Conservation (phyloP, 176 grass and related monocot genomes). For the Triticum timopheevii region DNA sequence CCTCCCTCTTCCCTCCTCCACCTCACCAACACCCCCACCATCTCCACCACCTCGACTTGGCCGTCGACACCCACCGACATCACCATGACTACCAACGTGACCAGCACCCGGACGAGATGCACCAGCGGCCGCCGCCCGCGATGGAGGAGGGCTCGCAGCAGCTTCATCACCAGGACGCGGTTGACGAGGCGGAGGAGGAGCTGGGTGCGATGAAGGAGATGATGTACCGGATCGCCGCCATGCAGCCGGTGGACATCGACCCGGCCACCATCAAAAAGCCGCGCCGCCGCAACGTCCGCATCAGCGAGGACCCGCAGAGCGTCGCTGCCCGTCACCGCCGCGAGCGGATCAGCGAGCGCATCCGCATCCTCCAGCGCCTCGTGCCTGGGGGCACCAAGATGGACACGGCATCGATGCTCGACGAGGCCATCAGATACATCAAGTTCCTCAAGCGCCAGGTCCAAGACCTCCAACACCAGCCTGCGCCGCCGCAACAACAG, state of each 20-base stretch:
- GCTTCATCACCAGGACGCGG: conserved; percentile 23
- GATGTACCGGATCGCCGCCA: conserved; percentile 94
- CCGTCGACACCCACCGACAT: conserved; percentile 26
- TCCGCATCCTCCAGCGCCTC: conserved; percentile 84
- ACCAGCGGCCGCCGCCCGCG: neutral
- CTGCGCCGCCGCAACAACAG: neutral
- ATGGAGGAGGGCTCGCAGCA: conserved; percentile 20
- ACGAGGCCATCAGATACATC: conserved; percentile 93
- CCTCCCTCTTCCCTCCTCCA: conserved; percentile 40
- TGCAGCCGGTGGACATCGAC: conserved; percentile 93
- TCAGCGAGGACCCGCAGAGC: conserved; percentile 93
- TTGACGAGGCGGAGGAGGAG: conserved; percentile 57
- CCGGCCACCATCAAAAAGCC: conserved; percentile 87
- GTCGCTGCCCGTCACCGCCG: conserved; percentile 81
- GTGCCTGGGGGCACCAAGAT: conserved; percentile 94
- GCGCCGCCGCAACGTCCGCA: conserved; percentile 77
- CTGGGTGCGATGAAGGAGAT: conserved; percentile 95
- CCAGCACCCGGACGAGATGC: neutral
- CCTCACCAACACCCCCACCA: conserved; percentile 23
- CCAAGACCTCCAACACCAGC: conserved; percentile 67
- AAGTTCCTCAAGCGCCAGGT: conserved; percentile 96
- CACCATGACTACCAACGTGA: conserved; percentile 17
- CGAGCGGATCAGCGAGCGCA: conserved; percentile 89
- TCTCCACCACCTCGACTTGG: conserved; percentile 42
- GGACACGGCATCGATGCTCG: conserved; percentile 94